phyloP scores from a whole-genome alignment of 345 rosid species.

The Ceriops decandra region DNA sequence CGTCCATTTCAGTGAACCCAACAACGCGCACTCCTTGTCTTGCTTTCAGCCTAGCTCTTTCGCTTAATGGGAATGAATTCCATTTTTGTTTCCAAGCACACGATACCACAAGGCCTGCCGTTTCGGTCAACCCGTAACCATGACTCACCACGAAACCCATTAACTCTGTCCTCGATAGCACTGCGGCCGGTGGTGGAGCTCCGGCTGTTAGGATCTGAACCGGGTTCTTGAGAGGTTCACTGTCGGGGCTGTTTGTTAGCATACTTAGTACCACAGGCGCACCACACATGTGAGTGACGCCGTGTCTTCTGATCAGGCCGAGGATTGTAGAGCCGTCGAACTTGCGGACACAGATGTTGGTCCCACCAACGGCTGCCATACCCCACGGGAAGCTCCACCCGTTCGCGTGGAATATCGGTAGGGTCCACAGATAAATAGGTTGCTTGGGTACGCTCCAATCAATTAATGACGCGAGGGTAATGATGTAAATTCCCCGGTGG shows the following conservation, averaged over 20 bases:
- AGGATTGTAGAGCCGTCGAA: constrained; percentile 1
- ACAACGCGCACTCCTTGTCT: constrained; percentile 24
- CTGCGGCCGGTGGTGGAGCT: constrained; percentile 23
- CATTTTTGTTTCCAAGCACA: constrained; percentile 25
- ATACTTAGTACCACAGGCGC: constrained; percentile 30
- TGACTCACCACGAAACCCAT: constrained; percentile 23
- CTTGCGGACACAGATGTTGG: constrained; percentile 19
- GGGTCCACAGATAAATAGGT: constrained; percentile 19
- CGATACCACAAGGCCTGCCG: constrained; percentile 12
- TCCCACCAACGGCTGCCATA: constrained; percentile 23
- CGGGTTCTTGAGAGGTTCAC: neutral
- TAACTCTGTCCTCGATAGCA: constrained; percentile 16
- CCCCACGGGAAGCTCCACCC: constrained; percentile 29
- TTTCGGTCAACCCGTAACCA: constrained; percentile 26
- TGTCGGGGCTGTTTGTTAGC: neutral
- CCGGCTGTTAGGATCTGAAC: constrained; percentile 22
- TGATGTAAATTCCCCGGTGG: constrained; percentile 14
- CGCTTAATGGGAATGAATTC: constrained; percentile 15
- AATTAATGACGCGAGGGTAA: constrained; percentile 4
- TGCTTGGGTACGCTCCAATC: constrained; percentile 18
- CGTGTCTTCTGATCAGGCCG: constrained; percentile 8
- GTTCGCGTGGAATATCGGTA: constrained; percentile 27
- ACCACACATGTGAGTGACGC: constrained; percentile 28
- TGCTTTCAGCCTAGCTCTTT: constrained; percentile 17
- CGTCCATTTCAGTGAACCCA: constrained; percentile 12